Conservation (phyloP, 2,329 filamentous ascomycete species). For the Thielaviopsis euricoi region DNA sequence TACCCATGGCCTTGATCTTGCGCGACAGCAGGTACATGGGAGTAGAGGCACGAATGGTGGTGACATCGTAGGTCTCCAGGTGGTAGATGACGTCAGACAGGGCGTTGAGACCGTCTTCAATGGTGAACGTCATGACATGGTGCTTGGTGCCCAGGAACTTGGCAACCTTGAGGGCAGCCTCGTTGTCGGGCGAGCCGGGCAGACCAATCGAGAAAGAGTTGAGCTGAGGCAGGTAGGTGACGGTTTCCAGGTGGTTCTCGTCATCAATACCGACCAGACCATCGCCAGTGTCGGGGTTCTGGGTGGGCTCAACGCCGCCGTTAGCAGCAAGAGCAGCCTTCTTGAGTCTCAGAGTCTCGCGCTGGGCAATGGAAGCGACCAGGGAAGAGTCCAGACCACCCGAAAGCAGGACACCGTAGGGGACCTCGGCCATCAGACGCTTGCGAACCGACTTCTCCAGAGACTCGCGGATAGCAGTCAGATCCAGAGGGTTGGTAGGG, state of each 20-base stretch:
- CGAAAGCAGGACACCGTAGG: conserved; percentile 88
- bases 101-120: conserved; percentile 92
- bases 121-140: conserved; percentile 94
- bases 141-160: conserved; percentile 96
- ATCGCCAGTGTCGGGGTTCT: conserved; percentile 36
- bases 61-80: conserved; percentile 94
- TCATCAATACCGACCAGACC: conserved; percentile 85
- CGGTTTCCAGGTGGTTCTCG: conserved; percentile 71
- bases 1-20: conserved; percentile 98
- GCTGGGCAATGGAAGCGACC: conserved; percentile 86
- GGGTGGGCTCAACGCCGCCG: conserved; percentile 27
- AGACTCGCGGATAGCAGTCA: conserved; percentile 62
- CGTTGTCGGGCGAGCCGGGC: conserved; percentile 79
- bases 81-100: conserved; percentile 97
- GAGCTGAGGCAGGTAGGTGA: conserved; percentile 83
- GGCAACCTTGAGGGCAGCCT: conserved; percentile 82
- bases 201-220: conserved; percentile 99
- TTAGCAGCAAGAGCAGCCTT: conserved; percentile 38
- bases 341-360: conserved; percentile 69
- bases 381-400: conserved; percentile 92
- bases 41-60: conserved; percentile 92
- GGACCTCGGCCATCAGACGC: conserved; percentile 95
- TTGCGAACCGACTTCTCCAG: conserved; percentile 89
- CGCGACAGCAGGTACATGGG: conserved; percentile 96
- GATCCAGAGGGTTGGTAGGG: conserved; percentile 65